Conservation (phyloP, 2,329 filamentous ascomycete genomes). For the Emydomyces testavorans region DNA sequence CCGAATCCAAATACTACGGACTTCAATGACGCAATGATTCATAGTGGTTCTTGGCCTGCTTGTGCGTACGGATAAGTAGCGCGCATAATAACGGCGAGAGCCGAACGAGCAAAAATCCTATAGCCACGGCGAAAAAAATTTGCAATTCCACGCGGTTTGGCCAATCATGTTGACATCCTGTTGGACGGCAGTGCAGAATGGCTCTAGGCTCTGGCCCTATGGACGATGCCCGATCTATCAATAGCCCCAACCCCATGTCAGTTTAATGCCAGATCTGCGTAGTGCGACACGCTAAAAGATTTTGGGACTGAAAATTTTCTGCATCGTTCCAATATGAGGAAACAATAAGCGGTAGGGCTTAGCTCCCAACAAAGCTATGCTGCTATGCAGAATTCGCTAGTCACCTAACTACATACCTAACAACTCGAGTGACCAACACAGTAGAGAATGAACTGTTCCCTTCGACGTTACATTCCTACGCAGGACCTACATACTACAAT, state of each 20-base stretch:
- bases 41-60: background rate
- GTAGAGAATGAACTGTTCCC: too few relatives aligned
- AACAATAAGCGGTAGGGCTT: background rate
- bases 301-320: background rate
- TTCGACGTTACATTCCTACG: too few relatives aligned
- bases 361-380: too few relatives aligned
- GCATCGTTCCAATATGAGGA: background rate
- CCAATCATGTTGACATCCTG: background rate
- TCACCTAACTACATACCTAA: too few relatives aligned
- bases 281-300: constrained; percentile 4
- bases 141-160: background rate
- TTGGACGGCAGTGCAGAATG: background rate
- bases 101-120: background rate
- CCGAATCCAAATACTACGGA: background rate
- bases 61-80: background rate
- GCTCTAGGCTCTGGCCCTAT: constrained; percentile 5
- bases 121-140: background rate
- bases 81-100: background rate
- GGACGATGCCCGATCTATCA: constrained; percentile 9
- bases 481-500: too few relatives aligned
- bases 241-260: constrained; percentile 6
- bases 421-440: too few relatives aligned
- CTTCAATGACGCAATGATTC: background rate
- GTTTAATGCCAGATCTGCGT: constrained; percentile 7
- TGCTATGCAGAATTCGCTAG: too few relatives aligned